Base-by-base conservation (phyloP, 2,329 filamentous ascomycete species). In the Daldinia sp. region DNA sequence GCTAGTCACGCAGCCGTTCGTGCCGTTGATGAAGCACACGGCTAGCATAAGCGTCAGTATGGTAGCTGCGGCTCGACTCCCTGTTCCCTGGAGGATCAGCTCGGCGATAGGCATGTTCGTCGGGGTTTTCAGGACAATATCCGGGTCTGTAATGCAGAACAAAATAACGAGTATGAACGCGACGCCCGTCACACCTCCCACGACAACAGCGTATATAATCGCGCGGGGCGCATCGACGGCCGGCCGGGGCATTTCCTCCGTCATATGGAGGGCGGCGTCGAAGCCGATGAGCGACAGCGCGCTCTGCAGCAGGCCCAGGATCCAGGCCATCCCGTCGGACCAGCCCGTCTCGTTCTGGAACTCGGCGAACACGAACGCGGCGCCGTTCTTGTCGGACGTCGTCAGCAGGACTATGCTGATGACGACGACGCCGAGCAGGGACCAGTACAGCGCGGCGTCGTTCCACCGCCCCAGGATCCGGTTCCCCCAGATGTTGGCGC, bases 101-200 rank as follows among this genome's bases (percentile, higher is more conserved):
- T 85, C 82, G 39, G 82, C 76, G 57, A 85, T 82, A 3, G 84
- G 82, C 76, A 85, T 81, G 2, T 81, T 81, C 0, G 83, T 84
- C 1, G 76, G 68, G 1, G 82, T 79, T 0, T 66, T 67, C 1
- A 83, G 66, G 7, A 83, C 75, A 0, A 76, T 76, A 1, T 75
- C 73, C 5, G 78, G 77, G 63, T 83, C 81, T 6, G 74, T 77
- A 3, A 83, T 74, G 59, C 78, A 81, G 74, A 82, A 83, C 0
- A 83, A 74, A 42, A 83, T 81, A 0, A 82, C 81, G 0, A 83
- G 72, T 12, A 82, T 80, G 51, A 83, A 83, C 0, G 75, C 71
- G 0, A 76, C 72, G 5, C 81, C 80, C 0, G 81, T 83, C 4
- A 81, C 77, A 0, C 81, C 82, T 1, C 82, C 82, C 1, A 84